Percentiles rank a stretch among this genome's conserved stretches.
These are phyloP conservation scores for Phytopythium boreale DNA, from an alignment of 352 stramenopile genomes.

Conservation along the genomic window DNA sequence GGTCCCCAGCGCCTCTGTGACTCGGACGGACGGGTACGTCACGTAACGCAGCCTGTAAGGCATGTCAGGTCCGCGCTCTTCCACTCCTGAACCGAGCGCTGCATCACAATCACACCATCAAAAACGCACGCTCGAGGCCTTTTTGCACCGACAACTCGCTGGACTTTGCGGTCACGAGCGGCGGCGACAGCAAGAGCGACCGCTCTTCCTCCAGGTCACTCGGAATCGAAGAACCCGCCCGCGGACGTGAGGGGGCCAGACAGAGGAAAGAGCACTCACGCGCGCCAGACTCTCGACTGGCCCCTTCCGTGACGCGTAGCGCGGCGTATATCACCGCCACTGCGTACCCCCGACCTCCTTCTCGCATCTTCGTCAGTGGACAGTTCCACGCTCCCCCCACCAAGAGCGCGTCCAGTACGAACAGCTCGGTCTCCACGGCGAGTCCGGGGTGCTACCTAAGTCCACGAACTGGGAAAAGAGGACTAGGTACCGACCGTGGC, in stretches of 20 bases:
- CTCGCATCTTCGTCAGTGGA: not conserved
- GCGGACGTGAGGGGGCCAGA: not conserved
- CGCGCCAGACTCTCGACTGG: not conserved
- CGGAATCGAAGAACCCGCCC: not conserved
- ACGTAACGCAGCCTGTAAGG: not conserved
- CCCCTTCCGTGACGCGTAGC: not conserved
- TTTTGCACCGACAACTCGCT: not conserved
- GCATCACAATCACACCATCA: not conserved
- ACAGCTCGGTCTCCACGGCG: too few species aligned
- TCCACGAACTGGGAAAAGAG: not conserved
- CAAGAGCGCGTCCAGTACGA: too few species aligned
- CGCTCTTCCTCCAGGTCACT: not conserved
- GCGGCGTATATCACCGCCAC: not conserved
- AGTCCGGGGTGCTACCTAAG: too few species aligned
- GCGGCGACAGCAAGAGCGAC: not conserved
- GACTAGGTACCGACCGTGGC: not conserved
- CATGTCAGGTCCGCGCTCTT: not conserved
- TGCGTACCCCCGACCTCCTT: not conserved
- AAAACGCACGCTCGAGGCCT: not conserved
- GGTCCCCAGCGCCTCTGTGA: too few species aligned
- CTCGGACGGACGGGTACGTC: not conserved
- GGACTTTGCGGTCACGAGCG: not conserved
- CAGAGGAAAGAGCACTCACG: not conserved
- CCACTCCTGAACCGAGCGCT: not conserved
- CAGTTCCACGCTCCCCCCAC: not conserved